These are phyloP conservation scores for Yarrowia bubula DNA, from an alignment of 805 yeast species.

Conservation along the genomic window DNA sequence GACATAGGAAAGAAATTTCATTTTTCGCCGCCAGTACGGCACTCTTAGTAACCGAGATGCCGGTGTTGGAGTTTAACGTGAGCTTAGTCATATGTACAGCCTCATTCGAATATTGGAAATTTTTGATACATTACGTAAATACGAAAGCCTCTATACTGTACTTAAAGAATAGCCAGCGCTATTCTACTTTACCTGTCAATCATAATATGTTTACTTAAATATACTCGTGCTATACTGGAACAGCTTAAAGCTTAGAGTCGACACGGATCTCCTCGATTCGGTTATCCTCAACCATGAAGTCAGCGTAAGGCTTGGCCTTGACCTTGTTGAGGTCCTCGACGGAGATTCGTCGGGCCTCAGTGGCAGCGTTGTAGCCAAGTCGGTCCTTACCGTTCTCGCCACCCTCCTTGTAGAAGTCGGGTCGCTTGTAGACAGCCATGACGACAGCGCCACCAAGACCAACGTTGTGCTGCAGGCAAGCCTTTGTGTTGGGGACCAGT, in stretches of 20 bases:
- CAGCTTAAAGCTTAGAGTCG: conserved; percentile 23
- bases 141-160: too few relatives aligned
- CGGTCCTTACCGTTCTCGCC: conserved; percentile 32
- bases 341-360: conserved; percentile 31
- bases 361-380: conserved; percentile 34
- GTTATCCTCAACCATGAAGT: conserved; percentile 28
- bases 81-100: too few relatives aligned
- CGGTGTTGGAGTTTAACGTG: too few relatives aligned
- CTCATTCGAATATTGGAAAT: too few relatives aligned
- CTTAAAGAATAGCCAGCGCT: too few relatives aligned
- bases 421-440: conserved; percentile 33
- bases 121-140: too few relatives aligned
- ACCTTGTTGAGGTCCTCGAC: conserved; percentile 28
- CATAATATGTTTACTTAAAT: conserved; percentile 7
- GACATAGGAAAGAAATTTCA: too few relatives aligned
- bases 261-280: conserved; percentile 27
- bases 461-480: conserved; percentile 34
- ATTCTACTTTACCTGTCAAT: background rate
- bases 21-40: too few relatives aligned
- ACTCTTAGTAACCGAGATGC: too few relatives aligned
- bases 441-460: conserved; percentile 36
- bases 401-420: conserved; percentile 27
- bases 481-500: conserved; percentile 31
- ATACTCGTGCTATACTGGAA: background rate
- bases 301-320: conserved; percentile 24